phyloP scores from a whole-genome alignment of 106 monocot genomes.

The Phalaenopsis equestris region DNA sequence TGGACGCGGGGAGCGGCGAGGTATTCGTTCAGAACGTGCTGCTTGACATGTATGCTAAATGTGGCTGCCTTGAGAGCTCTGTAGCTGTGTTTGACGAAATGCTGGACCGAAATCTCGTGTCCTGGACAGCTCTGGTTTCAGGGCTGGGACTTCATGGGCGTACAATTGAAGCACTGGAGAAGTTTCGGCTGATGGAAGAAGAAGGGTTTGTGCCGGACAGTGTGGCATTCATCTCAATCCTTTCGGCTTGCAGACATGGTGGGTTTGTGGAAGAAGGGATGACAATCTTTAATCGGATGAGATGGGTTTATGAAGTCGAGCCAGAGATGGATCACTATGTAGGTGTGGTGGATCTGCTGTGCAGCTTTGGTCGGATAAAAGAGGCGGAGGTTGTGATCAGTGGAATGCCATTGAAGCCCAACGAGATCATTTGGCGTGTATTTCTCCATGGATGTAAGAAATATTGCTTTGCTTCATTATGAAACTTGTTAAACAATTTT shows the following conservation, averaged over 20 bases:
- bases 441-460: constrained; percentile 69
- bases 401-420: constrained; percentile 64
- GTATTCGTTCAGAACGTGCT: constrained; percentile 60
- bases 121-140: constrained; percentile 68
- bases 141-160: constrained; percentile 60
- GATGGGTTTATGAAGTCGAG: constrained; percentile 29
- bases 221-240: constrained; percentile 43
- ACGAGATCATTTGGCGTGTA: constrained; percentile 44
- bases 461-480: constrained; percentile 11
- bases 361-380: constrained; percentile 45
- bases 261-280: constrained; percentile 62
- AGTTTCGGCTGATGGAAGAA: constrained; percentile 47
- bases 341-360: constrained; percentile 57
- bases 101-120: constrained; percentile 48
- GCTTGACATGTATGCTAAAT: constrained; percentile 81
- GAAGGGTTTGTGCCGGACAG: constrained; percentile 49
- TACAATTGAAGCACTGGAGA: constrained; percentile 34
- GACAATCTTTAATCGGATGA: constrained; percentile 48
- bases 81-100: constrained; percentile 53
- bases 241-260: constrained; percentile 71
- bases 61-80: constrained; percentile 53
- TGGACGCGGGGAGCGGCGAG: constrained; percentile 26
- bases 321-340: constrained; percentile 69
- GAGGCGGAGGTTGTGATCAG: constrained; percentile 62
- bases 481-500: background rate